Evolutionary conservation across 2,329 filamentous ascomycete species (phyloP).

Genomic region (Aspergillus hortae): DNA sequence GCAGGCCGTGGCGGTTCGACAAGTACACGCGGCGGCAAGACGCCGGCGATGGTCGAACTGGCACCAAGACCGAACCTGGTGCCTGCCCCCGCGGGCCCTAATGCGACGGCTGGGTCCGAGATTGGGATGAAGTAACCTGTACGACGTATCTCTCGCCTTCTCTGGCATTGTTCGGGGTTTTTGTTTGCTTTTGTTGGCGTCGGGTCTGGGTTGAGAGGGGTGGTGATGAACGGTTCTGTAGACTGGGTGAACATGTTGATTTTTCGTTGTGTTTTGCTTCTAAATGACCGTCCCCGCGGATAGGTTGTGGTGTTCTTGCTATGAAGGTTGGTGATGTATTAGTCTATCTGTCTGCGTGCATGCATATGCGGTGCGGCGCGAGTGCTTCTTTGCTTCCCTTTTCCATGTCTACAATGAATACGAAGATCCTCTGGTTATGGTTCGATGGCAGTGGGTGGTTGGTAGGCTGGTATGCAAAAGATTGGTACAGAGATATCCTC

Average conservation of each 20-base stretch:
- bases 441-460: no score
- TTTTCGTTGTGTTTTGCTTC: neutral
- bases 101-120: slow-evolving; percentile 23
- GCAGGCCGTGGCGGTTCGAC: slow-evolving; percentile 25
- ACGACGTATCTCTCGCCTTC: neutral
- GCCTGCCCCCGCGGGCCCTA: slow-evolving; percentile 19
- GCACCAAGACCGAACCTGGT: slow-evolving; percentile 25
- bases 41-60: slow-evolving; percentile 27
- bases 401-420: slow-evolving; percentile 1
- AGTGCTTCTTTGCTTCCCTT: slow-evolving; percentile 1
- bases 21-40: slow-evolving; percentile 26
- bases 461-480: neutral
- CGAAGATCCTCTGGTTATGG: neutral
- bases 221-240: slow-evolving; percentile 1
- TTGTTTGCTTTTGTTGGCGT: slow-evolving; percentile 1
- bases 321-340: slow-evolving; percentile 1
- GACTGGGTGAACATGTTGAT: neutral
- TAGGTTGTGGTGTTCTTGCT: slow-evolving; percentile 2
- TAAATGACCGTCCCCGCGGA: neutral
- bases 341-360: neutral
- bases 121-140: slow-evolving; percentile 24
- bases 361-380: slow-evolving; percentile 1
- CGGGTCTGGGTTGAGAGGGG: slow-evolving; percentile 1
- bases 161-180: neutral
- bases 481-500: neutral